Percentiles rank a stretch among this genome's conserved stretches.
phyloP scores from a whole-genome alignment of 1,284 basidiomycete genomes.

The Trametes hirsuta region DNA sequence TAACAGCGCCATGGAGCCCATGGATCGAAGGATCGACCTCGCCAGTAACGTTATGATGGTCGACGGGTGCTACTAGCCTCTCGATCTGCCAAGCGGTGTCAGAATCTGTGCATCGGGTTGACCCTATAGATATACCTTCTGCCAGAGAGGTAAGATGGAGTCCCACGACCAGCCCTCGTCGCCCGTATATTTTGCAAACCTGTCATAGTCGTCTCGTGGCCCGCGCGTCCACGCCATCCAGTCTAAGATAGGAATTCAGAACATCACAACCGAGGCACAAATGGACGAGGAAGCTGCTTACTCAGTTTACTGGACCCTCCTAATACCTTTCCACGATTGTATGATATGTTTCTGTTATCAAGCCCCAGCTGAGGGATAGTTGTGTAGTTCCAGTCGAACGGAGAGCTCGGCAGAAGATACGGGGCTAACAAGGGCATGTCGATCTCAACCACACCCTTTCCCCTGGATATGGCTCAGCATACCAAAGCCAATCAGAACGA shows the following conservation, averaged over 20 bases:
- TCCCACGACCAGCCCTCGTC: slow-evolving; percentile 49
- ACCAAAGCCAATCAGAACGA: neutral
- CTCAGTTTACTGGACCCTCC: slow-evolving; percentile 44
- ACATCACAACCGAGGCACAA: no score
- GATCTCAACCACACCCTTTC: slow-evolving; percentile 24
- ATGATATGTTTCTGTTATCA: slow-evolving; percentile 32
- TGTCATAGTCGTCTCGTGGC: slow-evolving; percentile 43
- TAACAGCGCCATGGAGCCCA: slow-evolving; percentile 32
- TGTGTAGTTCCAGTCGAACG: slow-evolving; percentile 41
- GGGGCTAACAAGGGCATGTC: slow-evolving; percentile 31
- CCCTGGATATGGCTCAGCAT: slow-evolving; percentile 20
- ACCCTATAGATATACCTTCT: slow-evolving; percentile 17
- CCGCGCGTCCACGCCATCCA: slow-evolving; percentile 46
- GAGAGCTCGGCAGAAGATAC: slow-evolving; percentile 21
- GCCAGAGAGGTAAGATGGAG: slow-evolving; percentile 39
- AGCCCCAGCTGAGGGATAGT: slow-evolving; percentile 39
- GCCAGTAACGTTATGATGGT: slow-evolving; percentile 22
- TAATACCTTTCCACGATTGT: slow-evolving; percentile 40
- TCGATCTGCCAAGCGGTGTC: slow-evolving; percentile 9
- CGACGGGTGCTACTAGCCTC: slow-evolving; percentile 21
- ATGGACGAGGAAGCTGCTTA: slow-evolving; percentile 21
- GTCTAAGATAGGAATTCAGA: slow-evolving; percentile 34
- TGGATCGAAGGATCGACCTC: slow-evolving; percentile 21
- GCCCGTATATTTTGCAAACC: slow-evolving; percentile 39
- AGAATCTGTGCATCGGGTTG: no score